Base-by-base conservation (phyloP, 1,284 basidiomycete genomes). In the Heterobasidion irregulare region DNA sequence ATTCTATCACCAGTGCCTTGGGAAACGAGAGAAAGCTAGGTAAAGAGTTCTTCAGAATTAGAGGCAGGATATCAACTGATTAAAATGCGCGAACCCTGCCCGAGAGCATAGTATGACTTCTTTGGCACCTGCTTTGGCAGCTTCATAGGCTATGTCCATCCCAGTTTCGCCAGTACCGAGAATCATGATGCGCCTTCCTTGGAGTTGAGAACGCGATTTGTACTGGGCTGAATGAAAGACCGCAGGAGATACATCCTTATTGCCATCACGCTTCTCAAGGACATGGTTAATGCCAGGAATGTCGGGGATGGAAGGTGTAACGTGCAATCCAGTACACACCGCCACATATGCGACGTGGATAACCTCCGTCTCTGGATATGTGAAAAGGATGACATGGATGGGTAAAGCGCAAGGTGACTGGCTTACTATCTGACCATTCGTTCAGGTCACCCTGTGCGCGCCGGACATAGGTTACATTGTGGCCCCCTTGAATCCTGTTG, bases 101-200 rank as follows among this genome's bases (percentile, higher is more conserved):
- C 82, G 68, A 19, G 81, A 76, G 58, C 80, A 83, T 47, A 86
- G 68, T 36, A 79, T 74, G 1, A 80, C 79, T 61, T 82, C 75
- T 56, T 73, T 72, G 3, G 82, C 79, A 7, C 74, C 73, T 2
- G 76, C 76, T 60, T 83, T 79, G 33, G 79, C 76, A 19, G 72
- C 66, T 59, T 75, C 73, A 57, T 76, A 76, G 41, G 77, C 80
- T 43, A 86, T 68, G 62, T 86, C 83, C 80, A 84, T 83, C 2
- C 82, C 82, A 5, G 84, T 86, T 65, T 86, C 84, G 0, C 84
- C 84, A 2, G 75, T 76, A 0, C 82, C 82, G 26, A 84, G 69
- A n/a, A 84, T 73, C 66, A 83, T 70, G 18, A 84, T 74, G 13
- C 72, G 68, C 59, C 74, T 72, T 18, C 72, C 75, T n/a, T 59